Evolutionary conservation across 225 moss, liverwort and hornwort genomes (phyloP).

Genomic region (Sphagnum contortum): DNA sequence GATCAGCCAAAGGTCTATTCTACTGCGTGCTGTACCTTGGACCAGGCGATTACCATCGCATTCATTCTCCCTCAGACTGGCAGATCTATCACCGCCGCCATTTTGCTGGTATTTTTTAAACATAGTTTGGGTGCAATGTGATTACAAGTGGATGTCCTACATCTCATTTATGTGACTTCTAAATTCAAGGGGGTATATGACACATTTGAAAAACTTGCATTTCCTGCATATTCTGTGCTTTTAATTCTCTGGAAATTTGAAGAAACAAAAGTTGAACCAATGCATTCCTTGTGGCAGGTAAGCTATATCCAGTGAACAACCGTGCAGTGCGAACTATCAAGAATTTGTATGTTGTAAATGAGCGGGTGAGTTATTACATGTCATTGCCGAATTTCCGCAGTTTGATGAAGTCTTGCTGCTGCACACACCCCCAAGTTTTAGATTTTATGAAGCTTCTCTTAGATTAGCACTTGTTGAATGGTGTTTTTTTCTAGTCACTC

Average conservation of each 20-base stretch:
- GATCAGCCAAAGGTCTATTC: slow-evolving; percentile 51
- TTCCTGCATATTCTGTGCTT: too few species aligned
- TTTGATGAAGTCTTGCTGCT: too few species aligned
- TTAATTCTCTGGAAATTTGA: too few species aligned
- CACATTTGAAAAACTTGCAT: too few species aligned
- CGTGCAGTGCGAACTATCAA: slow-evolving; percentile 80
- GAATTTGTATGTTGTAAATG: slow-evolving; percentile 82
- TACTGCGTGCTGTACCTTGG: slow-evolving; percentile 92
- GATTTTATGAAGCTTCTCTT: too few species aligned
- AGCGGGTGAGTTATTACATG: slow-evolving; percentile 35
- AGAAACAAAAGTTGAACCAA: too few species aligned
- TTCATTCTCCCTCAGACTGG: slow-evolving; percentile 89
- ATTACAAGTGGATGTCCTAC: neutral
- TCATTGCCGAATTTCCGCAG: too few species aligned
- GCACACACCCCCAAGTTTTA: too few species aligned
- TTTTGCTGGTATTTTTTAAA: slow-evolving; percentile 47
- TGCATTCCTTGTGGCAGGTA: slow-evolving; percentile 15
- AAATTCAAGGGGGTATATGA: too few species aligned
- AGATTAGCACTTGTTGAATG: too few species aligned
- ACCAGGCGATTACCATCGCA: slow-evolving; percentile 90
- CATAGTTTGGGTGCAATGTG: neutral
- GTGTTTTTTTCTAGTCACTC: too few species aligned
- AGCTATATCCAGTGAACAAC: slow-evolving; percentile 79
- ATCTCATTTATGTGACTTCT: neutral
- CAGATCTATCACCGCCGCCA: slow-evolving; percentile 72